phyloP scores from a whole-genome alignment of 345 rosid genomes.

The Pelargonium nanum region DNA sequence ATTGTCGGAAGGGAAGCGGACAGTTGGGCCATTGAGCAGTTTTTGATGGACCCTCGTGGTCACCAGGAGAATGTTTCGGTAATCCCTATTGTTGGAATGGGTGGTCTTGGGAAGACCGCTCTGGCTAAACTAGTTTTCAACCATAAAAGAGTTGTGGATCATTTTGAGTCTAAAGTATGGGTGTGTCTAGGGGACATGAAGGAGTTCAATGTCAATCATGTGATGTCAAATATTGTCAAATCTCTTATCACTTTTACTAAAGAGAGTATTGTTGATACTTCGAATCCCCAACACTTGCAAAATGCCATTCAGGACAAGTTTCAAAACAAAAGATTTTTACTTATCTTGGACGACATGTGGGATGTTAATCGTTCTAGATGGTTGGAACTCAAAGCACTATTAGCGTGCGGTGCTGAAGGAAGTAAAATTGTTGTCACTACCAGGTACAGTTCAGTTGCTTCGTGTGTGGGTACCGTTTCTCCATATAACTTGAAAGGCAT shows the following conservation, averaged over 20 bases:
- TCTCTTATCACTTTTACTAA: no score
- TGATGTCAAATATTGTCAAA: not conserved
- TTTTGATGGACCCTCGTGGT: not conserved
- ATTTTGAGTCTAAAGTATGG: constrained; percentile 15
- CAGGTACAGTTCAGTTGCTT: no score
- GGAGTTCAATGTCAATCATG: not conserved
- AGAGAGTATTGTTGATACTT: not conserved
- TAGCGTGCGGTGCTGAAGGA: not conserved
- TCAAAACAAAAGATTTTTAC: not conserved
- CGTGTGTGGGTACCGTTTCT: not conserved
- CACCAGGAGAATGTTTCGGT: constrained; percentile 3
- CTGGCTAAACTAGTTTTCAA: constrained; percentile 18
- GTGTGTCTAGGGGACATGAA: not conserved
- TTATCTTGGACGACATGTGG: not conserved
- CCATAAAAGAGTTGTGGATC: constrained; percentile 4
- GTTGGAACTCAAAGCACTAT: not conserved
- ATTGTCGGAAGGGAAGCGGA: constrained; percentile 18
- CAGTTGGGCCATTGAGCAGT: constrained; percentile 2
- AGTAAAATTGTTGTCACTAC: no score
- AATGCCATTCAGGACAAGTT: not conserved
- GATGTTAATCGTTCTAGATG: not conserved
- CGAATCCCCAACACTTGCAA: not conserved
- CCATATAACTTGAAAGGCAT: not conserved
- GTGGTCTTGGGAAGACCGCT: constrained; percentile 18
- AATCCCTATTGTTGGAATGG: constrained; percentile 16